phyloP scores from a whole-genome alignment of 176 grass and related monocot species.

The Phragmites australis region DNA sequence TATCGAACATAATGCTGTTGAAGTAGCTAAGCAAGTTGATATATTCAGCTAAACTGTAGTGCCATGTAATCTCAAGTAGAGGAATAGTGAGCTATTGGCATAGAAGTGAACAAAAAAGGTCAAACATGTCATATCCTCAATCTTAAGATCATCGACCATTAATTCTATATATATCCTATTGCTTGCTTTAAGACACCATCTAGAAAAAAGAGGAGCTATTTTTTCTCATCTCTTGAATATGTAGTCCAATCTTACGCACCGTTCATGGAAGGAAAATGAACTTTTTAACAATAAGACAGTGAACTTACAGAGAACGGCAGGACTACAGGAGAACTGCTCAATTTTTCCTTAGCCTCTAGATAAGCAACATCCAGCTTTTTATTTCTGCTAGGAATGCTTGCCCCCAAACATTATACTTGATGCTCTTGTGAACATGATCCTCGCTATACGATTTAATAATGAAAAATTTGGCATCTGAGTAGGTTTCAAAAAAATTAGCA shows the following conservation, averaged over 20 bases:
- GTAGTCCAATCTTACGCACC: not conserved
- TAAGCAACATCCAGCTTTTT: constrained; percentile 78
- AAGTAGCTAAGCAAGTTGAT: no score
- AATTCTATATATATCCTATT: no score
- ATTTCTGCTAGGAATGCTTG: constrained; percentile 75
- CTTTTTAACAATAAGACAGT: not conserved
- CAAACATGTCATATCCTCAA: no score
- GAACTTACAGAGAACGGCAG: constrained; percentile 83
- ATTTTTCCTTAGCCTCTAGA: constrained; percentile 63
- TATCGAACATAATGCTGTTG: no score
- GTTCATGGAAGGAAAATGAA: not conserved
- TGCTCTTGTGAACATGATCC: constrained; percentile 89
- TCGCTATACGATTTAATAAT: constrained; percentile 93
- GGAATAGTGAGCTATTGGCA: no score
- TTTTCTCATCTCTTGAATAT: no score
- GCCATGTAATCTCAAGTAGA: no score
- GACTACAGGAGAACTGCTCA: constrained; percentile 53
- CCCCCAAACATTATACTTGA: constrained; percentile 84
- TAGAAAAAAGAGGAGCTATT: no score
- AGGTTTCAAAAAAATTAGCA: constrained; percentile 66
- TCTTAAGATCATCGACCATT: no score
- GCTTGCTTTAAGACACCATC: no score
- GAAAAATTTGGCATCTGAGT: constrained; percentile 73
- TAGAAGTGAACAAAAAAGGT: no score
- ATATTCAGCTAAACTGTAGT: no score